Evolutionary conservation across 2,329 filamentous ascomycete genomes (phyloP).

Genomic region (Exophiala xenobiotica): DNA sequence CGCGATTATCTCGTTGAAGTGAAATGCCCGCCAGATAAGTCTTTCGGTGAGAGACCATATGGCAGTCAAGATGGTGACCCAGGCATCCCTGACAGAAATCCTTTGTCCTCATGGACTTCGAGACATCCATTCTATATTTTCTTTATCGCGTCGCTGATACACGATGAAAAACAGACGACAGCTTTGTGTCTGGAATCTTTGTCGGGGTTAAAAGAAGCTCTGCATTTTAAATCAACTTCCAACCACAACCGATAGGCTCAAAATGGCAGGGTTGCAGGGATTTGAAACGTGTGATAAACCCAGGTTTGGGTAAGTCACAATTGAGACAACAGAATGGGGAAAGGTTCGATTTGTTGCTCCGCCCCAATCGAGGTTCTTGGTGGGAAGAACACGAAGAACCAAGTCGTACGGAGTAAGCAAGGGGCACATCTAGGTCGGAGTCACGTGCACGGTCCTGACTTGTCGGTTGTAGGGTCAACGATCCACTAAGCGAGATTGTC

Average conservation of each 20-base stretch:
- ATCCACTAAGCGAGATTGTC: neutral
- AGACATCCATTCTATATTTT: constrained; percentile 8
- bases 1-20: neutral
- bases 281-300: neutral
- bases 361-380: neutral
- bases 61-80: constrained; percentile 1
- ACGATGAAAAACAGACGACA: neutral
- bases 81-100: constrained; percentile 8
- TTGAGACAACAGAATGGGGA: neutral
- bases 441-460: neutral
- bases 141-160: constrained; percentile 2
- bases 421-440: neutral
- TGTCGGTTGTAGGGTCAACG: neutral
- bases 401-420: too few relatives aligned
- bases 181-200: constrained; percentile 6
- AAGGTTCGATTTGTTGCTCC: neutral
- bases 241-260: neutral
- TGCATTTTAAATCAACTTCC: neutral
- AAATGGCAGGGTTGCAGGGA: neutral
- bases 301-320: neutral
- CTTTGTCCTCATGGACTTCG: constrained; percentile 1
- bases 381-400: too few relatives aligned
- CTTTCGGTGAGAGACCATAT: neutral
- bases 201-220: neutral
- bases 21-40: neutral